A percentile compares a stretch with the other conserved stretches of the same genome.
phyloP scores from a whole-genome alignment of 768 basidiomycete genomes.

The Hypholoma fasciculare region DNA sequence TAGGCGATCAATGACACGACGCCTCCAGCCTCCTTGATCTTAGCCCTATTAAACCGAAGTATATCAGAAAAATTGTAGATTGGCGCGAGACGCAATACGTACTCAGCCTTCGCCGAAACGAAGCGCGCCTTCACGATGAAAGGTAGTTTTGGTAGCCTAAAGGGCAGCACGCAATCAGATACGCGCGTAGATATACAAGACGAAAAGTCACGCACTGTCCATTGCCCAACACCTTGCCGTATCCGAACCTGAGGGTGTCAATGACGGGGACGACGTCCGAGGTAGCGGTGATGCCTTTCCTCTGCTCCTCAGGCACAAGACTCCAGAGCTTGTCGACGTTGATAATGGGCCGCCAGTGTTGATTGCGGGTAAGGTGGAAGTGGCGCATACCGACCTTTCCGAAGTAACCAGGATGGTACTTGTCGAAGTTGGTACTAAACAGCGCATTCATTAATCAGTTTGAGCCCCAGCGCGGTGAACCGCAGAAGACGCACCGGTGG shows the following conservation, averaged over 20 bases:
- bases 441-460: slow-evolving; percentile 1
- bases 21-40: slow-evolving; percentile 93
- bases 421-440: slow-evolving; percentile 90
- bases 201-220: slow-evolving; percentile 61
- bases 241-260: slow-evolving; percentile 81
- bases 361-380: slow-evolving; percentile 93
- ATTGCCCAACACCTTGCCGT: slow-evolving; percentile 94
- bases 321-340: slow-evolving; percentile 98
- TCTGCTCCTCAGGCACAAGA: slow-evolving; percentile 85
- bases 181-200: neutral
- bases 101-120: slow-evolving; percentile 87
- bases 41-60: slow-evolving; percentile 35
- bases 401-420: slow-evolving; percentile 99
- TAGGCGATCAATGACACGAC: slow-evolving; percentile 93
- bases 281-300: slow-evolving; percentile 67
- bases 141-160: slow-evolving; percentile 82
- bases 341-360: slow-evolving; percentile 92
- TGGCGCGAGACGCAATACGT: slow-evolving; percentile 18
- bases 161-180: neutral
- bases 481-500: slow-evolving; percentile 74
- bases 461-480: neutral
- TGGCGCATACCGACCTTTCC: slow-evolving; percentile 99
- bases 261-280: slow-evolving; percentile 94
- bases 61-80: neutral
- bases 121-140: slow-evolving; percentile 99